Base-by-base conservation (phyloP, 495 filamentous ascomycete genomes). In the Tuber aestivum region DNA sequence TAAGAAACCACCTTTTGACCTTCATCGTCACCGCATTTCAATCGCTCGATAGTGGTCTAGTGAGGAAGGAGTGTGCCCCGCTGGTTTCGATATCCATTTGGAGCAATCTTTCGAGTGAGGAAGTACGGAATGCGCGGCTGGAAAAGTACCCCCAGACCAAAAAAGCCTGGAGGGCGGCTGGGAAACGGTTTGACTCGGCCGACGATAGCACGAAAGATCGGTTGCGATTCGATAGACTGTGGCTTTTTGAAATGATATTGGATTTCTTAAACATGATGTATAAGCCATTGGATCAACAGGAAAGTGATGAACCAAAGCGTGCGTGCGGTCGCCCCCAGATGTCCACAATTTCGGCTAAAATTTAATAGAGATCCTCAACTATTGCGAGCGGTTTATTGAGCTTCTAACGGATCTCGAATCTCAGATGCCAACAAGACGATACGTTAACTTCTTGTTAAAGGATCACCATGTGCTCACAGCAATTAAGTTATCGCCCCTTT, bases 1-100 rank as follows among this genome's bases (percentile, higher is more conserved):
- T 97, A 71, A 90, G 93, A 73, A 91, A 91, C 2, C 90, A 95
- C 37, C 88, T 98, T 41, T 84, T 98, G 6, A 91, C 90, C 21
- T 97, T 97, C 83, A 88, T 97, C 75, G 94, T 97, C 73, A 89
- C 90, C 78, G 93, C 95, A 72, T 98, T 97, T 83, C 94, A 97
- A 84, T 97, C 94, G 37, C 88, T 98, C 27, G 95, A 99, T 80
- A 97, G 91, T 84, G 88, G 87, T 35, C 87, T 97, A 71, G 92
- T 98, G 41, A 89, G 95, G 70, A 98, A 97, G 82, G 95, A 99
- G 86, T 97, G 95, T 85, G 96, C 94, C 65, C 93, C 95, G 18
- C 86, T 99, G 56, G 95, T 99, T 65, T 94, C 93, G 0, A 97
- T 99, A 79, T 92, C 93, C 2, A 92, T 96, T 80, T 98, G 95